Percentiles rank a stretch among this genome's conserved stretches.
Evolutionary conservation across 163 green algal species (phyloP).

Genomic region (Chlamydomonas reinhardtii): DNA sequence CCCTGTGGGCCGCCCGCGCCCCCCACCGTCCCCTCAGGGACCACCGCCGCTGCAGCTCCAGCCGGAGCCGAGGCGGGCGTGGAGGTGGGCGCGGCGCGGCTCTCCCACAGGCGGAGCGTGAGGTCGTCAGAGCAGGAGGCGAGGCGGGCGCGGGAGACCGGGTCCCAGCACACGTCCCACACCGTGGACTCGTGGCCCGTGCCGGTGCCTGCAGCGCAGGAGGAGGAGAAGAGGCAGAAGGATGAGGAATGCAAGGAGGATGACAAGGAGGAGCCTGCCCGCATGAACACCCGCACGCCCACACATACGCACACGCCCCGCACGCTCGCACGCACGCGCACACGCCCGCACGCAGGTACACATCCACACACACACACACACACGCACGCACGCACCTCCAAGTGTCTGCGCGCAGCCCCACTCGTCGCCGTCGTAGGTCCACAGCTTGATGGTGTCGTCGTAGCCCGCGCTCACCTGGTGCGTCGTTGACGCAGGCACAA

Average conservation of each 20-base stretch:
- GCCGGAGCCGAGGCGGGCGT: neutral
- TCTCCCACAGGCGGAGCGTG: conserved; percentile 79
- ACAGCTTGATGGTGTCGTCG: conserved; percentile 94
- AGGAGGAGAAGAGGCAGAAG: neutral
- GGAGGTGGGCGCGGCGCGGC: conserved; percentile 7
- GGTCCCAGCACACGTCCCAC: conserved; percentile 87
- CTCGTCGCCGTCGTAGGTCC: conserved; percentile 87
- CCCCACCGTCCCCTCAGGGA: neutral
- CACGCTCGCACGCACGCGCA: no score
- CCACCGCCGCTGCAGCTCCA: neutral
- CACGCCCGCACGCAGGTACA: no score
- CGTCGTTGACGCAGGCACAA: no score
- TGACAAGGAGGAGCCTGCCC: no score
- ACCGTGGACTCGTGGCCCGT: conserved; percentile 88
- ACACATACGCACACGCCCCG: no score
- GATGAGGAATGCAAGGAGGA: neutral
- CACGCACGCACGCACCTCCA: conserved; percentile 62
- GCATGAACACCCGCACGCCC: no score
- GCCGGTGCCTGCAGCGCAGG: neutral
- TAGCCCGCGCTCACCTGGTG: conserved; percentile 82
- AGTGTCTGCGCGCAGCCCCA: conserved; percentile 89
- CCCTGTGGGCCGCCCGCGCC: neutral
- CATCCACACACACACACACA: no score
- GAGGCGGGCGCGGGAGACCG: conserved; percentile 66
- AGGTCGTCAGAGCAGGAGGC: conserved; percentile 83